These are phyloP conservation scores for Magnusiomyces suaveolens DNA, from an alignment of 1,139 yeast genomes.

Conservation along the genomic window DNA sequence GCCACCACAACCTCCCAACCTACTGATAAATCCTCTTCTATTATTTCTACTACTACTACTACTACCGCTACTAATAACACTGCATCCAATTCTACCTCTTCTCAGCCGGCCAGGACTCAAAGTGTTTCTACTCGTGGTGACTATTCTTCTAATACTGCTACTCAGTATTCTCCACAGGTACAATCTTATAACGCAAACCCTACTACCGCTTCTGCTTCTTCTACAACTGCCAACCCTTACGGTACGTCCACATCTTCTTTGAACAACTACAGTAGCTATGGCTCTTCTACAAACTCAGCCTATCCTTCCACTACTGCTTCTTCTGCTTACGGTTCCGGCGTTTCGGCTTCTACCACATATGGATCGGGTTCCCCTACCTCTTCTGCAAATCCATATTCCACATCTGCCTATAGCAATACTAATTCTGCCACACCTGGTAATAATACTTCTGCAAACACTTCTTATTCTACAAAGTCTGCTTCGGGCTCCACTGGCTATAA, in stretches of 20 bases:
- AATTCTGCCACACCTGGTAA: neutral
- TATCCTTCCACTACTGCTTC: neutral
- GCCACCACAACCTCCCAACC: neutral
- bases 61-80: neutral
- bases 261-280: neutral
- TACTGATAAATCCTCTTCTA: neutral
- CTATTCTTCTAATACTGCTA: neutral
- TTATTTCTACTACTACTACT: neutral
- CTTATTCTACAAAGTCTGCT: too few species aligned
- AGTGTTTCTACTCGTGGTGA: neutral
- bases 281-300: neutral
- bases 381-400: neutral
- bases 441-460: too few species aligned
- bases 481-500: too few species aligned
- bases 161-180: conserved; percentile 3
- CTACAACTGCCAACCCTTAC: neutral
- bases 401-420: neutral
- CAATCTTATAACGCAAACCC: neutral
- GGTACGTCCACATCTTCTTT: neutral
- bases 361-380: neutral
- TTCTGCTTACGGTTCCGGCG: too few species aligned
- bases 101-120: neutral
- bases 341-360: neutral
- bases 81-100: neutral
- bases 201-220: neutral